Base-by-base conservation (phyloP, 208 protist species). In the Crithidia fasciculata region DNA sequence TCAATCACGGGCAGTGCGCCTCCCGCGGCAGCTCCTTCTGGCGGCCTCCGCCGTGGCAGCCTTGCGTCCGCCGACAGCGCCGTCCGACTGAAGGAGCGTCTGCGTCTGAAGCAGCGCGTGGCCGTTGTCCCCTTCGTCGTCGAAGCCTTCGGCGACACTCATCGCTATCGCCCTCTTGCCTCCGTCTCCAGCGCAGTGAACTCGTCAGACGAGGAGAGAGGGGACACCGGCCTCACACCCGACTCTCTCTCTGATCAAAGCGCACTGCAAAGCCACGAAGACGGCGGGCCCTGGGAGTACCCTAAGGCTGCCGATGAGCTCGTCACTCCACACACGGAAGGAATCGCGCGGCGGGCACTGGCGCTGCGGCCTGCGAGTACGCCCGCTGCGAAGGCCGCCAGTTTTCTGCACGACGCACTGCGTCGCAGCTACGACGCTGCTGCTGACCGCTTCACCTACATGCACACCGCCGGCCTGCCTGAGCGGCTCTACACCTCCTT, bases 381-480 rank as follows among this genome's bases (percentile, higher is more conserved):
- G 7, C 3, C 39, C 10, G 64, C 65, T 0, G 56, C 19, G 10
- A 57, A 54, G 36, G 68, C 61, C 5, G 74, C 74, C 7, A 58
- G 19, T 15, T 78, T 78, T 19, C 15, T 78, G 50, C 66, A 78
- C 59, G 69, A 69, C 43, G 74, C 66, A 7, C 10, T 78, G 66
- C 58, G 50, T 19, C 74, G 74, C 49, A 64, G 52, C 37, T 78
- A 78, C 60, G 66, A 78, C n/a, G 66, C 50, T 15, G 66, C 45
- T 15, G 55, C 36, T 2, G 66, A 78, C 19, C 52, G 18, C 41
- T 78, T 78, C 43, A 60, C 59, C 4, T 78, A 78, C 58, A 18
- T 63, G 39, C 28, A 55, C 40, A 36, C 64, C 10, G 54, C 68
- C n/a, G 69, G 39, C 2, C 41, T 73, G 28, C 19, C 36, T 8